phyloP scores from a whole-genome alignment of 2,329 filamentous ascomycete species.

The Xylariaceae sp. region DNA sequence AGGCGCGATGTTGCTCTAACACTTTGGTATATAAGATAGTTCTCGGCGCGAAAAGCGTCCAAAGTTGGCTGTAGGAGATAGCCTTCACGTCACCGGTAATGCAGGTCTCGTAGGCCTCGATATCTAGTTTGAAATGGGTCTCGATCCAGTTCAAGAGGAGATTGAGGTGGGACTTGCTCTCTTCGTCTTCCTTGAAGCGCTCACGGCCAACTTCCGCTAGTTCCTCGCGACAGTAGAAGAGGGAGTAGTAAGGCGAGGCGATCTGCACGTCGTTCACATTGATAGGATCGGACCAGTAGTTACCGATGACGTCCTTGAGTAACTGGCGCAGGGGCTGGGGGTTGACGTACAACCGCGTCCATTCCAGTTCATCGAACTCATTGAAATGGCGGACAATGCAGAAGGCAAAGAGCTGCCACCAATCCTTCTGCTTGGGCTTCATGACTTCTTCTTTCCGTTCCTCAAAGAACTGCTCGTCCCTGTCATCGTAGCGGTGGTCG shows the following conservation, averaged over 20 bases:
- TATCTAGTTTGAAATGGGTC: conserved; percentile 29
- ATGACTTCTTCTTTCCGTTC: conserved; percentile 27
- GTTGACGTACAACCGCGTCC: conserved; percentile 30
- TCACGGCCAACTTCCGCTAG: conserved; percentile 26
- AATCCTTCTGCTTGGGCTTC: conserved; percentile 26
- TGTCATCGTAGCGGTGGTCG: conserved; percentile 28
- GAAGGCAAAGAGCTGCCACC: conserved; percentile 33
- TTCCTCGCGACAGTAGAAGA: conserved; percentile 29
- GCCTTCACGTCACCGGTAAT: conserved; percentile 26
- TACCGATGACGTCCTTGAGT: conserved; percentile 30
- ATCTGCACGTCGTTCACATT: conserved; percentile 27
- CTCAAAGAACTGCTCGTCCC: conserved; percentile 28
- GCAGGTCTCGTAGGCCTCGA: conserved; percentile 28
- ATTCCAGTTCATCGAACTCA: conserved; percentile 21
- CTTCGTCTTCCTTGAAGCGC: conserved; percentile 29
- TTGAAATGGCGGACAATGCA: conserved; percentile 25
- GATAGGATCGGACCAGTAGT: conserved; percentile 23
- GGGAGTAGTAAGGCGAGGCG: conserved; percentile 26
- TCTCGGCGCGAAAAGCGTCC: conserved; percentile 31
- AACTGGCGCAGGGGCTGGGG: conserved; percentile 29
- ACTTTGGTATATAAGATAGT: conserved; percentile 28
- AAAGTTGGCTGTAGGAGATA: conserved; percentile 29
- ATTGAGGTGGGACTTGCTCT: conserved; percentile 27
- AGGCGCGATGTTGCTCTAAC: conserved; percentile 31
- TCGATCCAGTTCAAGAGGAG: conserved; percentile 33